Evolutionary conservation across 768 basidiomycete genomes (phyloP), one percentile per base, ranked within the genome.

Genomic region (Cantharellus anzutake): DNA sequence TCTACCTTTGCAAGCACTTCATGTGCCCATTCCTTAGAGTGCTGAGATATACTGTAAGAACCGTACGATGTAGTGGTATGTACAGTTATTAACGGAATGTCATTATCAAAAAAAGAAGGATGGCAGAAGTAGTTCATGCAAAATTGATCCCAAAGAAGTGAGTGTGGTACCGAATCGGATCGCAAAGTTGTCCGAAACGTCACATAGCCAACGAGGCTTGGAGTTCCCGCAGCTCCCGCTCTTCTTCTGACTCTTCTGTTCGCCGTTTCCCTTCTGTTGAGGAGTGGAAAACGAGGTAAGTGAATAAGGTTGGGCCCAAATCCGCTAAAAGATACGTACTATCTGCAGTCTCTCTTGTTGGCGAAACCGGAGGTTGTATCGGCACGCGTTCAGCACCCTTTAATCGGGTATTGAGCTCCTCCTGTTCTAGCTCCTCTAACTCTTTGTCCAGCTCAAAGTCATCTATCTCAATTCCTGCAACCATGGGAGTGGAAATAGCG

Each of bases 131-230:
- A 29, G 20, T 29, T 29, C 20, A 29, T 29, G 20, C 20, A 29
- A 29, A 29, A 29, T 29, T 29, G 20, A 29, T 29, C 20, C 20
- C 20, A 29, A 29, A 29, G 20, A 29, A 29, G 20, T 29, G 20
- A 29, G 20, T 29, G 20, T 29, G 20, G 20, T 29, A 29, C 20
- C 20, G 20, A 29, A 29, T 29, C 20, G 20, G 20, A 29, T 29
- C 20, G 20, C 20, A 29, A 29, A 29, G 20, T 29, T 29, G 20
- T 29, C 20, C 20, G 44, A 29, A 29, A 48, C 44, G 41, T 70
- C 75, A 90, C 84, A 94, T 87, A 29, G 89, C 82, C 68, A 93
- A 73, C 48, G 78, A 79, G 29, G 89, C 92, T 73, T 96, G 93
- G 64, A 98, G 75, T 69, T 87, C 82, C 70, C 78, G 80, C 68